Evolutionary conservation across 2,329 filamentous ascomycete species (phyloP).

Genomic region (Venturia asperata): DNA sequence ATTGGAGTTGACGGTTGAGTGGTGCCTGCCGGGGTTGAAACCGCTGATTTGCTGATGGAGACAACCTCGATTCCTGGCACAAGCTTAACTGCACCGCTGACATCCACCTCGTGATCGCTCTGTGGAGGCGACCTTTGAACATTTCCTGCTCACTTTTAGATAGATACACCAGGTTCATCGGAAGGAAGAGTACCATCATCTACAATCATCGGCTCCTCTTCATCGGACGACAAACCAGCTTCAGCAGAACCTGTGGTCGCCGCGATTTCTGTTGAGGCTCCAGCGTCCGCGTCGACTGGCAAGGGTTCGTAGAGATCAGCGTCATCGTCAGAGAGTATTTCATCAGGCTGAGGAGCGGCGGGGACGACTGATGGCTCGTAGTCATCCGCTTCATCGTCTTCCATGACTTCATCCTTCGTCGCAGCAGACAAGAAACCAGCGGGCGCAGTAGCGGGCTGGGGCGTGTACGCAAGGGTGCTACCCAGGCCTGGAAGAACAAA

Average conservation of each 20-base stretch:
- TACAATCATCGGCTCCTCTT: constrained; percentile 4
- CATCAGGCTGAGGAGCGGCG: not conserved
- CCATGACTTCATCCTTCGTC: not conserved
- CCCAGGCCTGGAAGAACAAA: constrained; percentile 8
- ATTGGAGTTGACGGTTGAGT: not conserved
- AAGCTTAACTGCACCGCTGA: not conserved
- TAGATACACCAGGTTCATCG: not conserved
- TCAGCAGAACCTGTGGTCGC: constrained; percentile 2
- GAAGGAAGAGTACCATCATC: constrained; percentile 13
- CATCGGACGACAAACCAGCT: not conserved
- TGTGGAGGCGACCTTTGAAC: not conserved
- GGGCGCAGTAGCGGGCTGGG: not conserved
- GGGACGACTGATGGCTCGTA: constrained; percentile 30
- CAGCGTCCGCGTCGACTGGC: not conserved
- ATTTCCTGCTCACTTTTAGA: constrained; percentile 4
- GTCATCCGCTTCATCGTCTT: constrained; percentile 20
- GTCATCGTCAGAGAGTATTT: not conserved
- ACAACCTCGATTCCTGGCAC: not conserved
- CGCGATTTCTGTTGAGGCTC: not conserved
- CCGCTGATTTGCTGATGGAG: not conserved
- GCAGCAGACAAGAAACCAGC: not conserved
- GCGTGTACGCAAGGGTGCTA: not conserved
- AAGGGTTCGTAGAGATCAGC: constrained; percentile 10
- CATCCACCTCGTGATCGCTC: not conserved
- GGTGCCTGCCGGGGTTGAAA: not conserved